A percentile compares a stretch with the other conserved stretches of the same genome.
phyloP scores from a whole-genome alignment of 352 stramenopile species.

The Phytopythium mirpurense region DNA sequence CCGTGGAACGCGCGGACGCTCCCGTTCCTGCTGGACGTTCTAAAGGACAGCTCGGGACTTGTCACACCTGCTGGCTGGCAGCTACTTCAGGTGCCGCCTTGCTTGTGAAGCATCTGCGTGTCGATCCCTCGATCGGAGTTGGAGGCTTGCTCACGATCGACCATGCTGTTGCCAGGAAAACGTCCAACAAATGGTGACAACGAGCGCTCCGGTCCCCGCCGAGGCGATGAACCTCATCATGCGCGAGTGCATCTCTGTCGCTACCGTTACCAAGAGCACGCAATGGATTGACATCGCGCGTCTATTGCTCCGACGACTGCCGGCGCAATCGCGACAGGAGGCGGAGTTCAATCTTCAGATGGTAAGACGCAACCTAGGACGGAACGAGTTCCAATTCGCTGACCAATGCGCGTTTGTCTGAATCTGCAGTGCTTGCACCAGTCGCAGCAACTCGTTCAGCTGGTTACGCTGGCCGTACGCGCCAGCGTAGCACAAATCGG shows the following conservation, averaged over 20 bases:
- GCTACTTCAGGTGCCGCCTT: slow-evolving; percentile 37
- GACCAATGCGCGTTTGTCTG: not conserved
- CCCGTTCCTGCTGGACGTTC: slow-evolving; percentile 47
- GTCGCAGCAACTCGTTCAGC: slow-evolving; percentile 32
- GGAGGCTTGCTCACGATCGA: not conserved
- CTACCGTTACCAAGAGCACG: slow-evolving; percentile 28
- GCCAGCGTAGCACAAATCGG: not conserved
- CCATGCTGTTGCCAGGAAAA: slow-evolving; percentile 21
- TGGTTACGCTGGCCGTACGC: slow-evolving; percentile 48
- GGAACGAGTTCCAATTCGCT: not conserved
- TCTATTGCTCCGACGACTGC: slow-evolving; percentile 42
- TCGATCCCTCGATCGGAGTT: not conserved
- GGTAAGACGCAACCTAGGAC: slow-evolving; percentile 18
- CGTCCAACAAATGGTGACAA: slow-evolving; percentile 39
- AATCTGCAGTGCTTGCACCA: slow-evolving; percentile 47
- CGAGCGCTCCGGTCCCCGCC: slow-evolving; percentile 22
- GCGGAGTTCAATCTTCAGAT: slow-evolving; percentile 79
- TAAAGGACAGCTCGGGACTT: slow-evolving; percentile 41
- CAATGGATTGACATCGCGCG: slow-evolving; percentile 54
- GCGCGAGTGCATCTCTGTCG: slow-evolving; percentile 54
- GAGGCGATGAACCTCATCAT: slow-evolving; percentile 61
- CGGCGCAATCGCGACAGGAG: slow-evolving; percentile 50
- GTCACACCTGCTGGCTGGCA: slow-evolving; percentile 43
- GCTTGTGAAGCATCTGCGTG: not conserved
- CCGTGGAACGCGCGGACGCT: slow-evolving; percentile 53